Evolutionary conservation across 495 filamentous ascomycete genomes (phyloP), one percentile per base, ranked within the genome.

Genomic region (Trichocladium uniseriatum): DNA sequence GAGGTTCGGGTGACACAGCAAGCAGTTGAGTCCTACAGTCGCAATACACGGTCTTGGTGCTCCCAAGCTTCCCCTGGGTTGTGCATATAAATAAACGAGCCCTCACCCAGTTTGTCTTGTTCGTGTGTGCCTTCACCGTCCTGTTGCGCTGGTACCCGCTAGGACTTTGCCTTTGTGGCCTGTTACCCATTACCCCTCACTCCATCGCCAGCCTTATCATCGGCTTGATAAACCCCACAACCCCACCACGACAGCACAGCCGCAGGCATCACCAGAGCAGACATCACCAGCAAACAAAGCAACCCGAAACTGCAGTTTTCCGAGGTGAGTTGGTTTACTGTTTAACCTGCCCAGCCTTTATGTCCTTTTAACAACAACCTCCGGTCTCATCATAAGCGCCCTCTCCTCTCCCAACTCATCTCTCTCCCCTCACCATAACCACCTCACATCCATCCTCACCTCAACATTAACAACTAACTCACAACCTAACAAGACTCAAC

Each of bases 251-350:
- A n/a, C 37, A 21, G 2, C 28, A 22, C 24, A 16, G 22, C 49
- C 57, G 53, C 46, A n/a, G n/a, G n/a, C n/a, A 55, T 32, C 40
- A 42, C 34, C 49, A 46, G 24, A 10, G 21, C 10, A 2, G 32
- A 11, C 45, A 41, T 35, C 38, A 32, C 38, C 27, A 40, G 32
- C 20, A 20, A 18, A 13, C 29, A 40, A 11, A 14, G 3, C 31
- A 32, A 32, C 9, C 31, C 13, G 5, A 11, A 14, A 10, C 31
- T 32, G 13, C 13, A 11, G 9, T 32, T 4, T 11, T 10, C 31
- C 13, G 4, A 4, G 11, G 31, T 32, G 31, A 32, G 31, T 32
- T 10, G 13, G 11, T 32, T n/a, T n/a, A n/a, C n/a, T 32, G 31
- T 14, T 10, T 11, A 14, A 14, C 13, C 7, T 14, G 2, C 31